Conservation (phyloP, 495 filamentous ascomycete genomes). For the Xylaria scruposa region DNA sequence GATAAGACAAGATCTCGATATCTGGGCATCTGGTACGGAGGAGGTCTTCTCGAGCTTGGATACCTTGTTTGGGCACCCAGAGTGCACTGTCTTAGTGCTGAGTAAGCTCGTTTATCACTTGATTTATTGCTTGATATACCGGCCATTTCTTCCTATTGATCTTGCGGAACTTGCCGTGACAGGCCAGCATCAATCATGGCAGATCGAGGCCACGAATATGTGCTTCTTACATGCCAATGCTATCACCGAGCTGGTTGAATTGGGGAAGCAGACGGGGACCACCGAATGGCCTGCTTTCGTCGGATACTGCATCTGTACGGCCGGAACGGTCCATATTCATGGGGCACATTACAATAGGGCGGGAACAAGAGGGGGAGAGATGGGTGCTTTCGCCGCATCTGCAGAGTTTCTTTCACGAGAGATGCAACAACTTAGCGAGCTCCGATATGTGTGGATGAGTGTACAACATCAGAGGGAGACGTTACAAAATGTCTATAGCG, state of each 20-base stretch:
- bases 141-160: slow-evolving; percentile 84
- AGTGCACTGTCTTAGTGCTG: slow-evolving; percentile 77
- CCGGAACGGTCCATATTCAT: slow-evolving; percentile 84
- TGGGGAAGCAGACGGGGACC: slow-evolving; percentile 67
- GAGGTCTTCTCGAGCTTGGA: slow-evolving; percentile 79
- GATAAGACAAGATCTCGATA: slow-evolving; percentile 81
- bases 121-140: slow-evolving; percentile 83
- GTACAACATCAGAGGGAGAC: slow-evolving; percentile 81
- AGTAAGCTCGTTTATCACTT: slow-evolving; percentile 86
- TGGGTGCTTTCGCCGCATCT: slow-evolving; percentile 57
- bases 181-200: slow-evolving; percentile 88
- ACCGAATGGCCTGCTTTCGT: slow-evolving; percentile 86
- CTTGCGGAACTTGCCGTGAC: slow-evolving; percentile 76
- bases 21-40: slow-evolving; percentile 82
- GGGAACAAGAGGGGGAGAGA: slow-evolving; percentile 68
- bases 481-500: slow-evolving; percentile 73
- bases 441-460: slow-evolving; percentile 75
- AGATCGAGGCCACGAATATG: slow-evolving; percentile 84
- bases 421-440: slow-evolving; percentile 77
- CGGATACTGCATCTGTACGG: slow-evolving; percentile 81
- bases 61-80: slow-evolving; percentile 74
- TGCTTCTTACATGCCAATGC: slow-evolving; percentile 89
- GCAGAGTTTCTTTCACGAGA: slow-evolving; percentile 76
- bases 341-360: slow-evolving; percentile 76
- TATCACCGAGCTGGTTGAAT: slow-evolving; percentile 80